phyloP scores from a whole-genome alignment of 2,329 filamentous ascomycete genomes.

The Botrytis elliptica region DNA sequence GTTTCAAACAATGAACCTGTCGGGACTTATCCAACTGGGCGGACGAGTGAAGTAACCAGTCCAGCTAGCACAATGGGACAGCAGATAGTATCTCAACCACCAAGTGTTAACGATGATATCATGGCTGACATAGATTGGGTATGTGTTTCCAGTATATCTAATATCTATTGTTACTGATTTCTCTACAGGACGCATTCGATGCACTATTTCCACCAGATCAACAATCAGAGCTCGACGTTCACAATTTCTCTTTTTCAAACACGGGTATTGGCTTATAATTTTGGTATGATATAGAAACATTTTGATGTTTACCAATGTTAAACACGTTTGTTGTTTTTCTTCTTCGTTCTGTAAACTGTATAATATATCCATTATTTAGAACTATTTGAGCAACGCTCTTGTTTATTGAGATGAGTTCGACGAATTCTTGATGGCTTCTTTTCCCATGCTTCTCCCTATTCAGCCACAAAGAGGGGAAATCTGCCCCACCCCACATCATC shows the following conservation, averaged over 20 bases:
- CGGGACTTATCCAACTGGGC: neutral
- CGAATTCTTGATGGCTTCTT: neutral
- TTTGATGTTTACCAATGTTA: neutral
- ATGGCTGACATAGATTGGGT: constrained; percentile 62
- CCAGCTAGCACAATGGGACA: neutral
- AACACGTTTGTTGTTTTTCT: neutral
- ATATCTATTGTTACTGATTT: neutral
- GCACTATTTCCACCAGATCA: constrained; percentile 36
- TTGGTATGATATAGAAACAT: neutral
- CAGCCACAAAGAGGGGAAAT: neutral
- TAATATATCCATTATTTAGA: neutral
- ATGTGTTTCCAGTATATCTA: constrained; percentile 45
- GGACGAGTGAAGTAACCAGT: neutral
- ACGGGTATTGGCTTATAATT: neutral
- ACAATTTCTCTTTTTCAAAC: neutral
- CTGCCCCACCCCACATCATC: constrained; percentile 9
- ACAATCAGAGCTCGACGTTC: constrained; percentile 21
- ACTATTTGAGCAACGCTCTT: neutral
- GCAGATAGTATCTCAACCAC: neutral
- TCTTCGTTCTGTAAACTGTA: neutral
- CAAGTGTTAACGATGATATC: constrained; percentile 34
- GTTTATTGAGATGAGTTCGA: neutral
- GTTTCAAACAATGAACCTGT: neutral
- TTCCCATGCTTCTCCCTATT: neutral
- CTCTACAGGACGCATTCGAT: constrained; percentile 37